phyloP scores from a whole-genome alignment of 1,284 basidiomycete species.

The Apiotrichum domesticum region DNA sequence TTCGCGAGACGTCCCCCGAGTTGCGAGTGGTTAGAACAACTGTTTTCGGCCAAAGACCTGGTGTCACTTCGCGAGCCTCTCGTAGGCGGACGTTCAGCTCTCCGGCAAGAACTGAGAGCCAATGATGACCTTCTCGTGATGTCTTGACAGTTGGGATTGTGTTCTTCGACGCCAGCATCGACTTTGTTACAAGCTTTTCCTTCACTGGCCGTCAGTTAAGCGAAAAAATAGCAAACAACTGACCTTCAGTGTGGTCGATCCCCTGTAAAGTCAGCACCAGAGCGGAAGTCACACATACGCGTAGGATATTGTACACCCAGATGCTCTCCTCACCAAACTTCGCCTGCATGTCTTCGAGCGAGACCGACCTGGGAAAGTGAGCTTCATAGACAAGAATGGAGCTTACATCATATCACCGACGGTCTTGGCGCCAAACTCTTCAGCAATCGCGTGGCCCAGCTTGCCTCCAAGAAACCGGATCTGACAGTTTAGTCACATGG shows the following conservation, averaged over 20 bases:
- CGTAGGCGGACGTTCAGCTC: constrained; percentile 78
- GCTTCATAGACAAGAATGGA: constrained; percentile 2
- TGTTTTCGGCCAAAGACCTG: constrained; percentile 86
- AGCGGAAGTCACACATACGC: constrained; percentile 32
- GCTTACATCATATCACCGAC: constrained; percentile 79
- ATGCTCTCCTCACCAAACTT: constrained; percentile 56
- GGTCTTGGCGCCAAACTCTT: constrained; percentile 79
- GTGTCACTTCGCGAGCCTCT: constrained; percentile 67
- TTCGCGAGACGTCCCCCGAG: constrained; percentile 60
- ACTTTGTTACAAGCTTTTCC: constrained; percentile 75
- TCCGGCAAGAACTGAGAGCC: constrained; percentile 83
- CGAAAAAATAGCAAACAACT: not conserved
- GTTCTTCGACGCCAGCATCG: constrained; percentile 91
- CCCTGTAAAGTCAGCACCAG: constrained; percentile 55
- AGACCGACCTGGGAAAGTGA: constrained; percentile 32
- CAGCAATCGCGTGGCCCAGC: constrained; percentile 77
- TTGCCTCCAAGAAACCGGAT: constrained; percentile 95
- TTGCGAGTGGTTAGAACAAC: constrained; percentile 70
- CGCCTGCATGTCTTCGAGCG: constrained; percentile 51
- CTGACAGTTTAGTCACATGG: constrained; percentile 46
- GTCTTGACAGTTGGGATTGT: constrained; percentile 69
- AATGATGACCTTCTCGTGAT: constrained; percentile 69
- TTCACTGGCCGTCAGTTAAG: constrained; percentile 56
- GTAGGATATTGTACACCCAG: constrained; percentile 78
- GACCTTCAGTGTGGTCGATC: constrained; percentile 84